A percentile compares a stretch with the other conserved stretches of the same genome.
phyloP scores from a whole-genome alignment of 768 basidiomycete species.

The Mycena haematopus region DNA sequence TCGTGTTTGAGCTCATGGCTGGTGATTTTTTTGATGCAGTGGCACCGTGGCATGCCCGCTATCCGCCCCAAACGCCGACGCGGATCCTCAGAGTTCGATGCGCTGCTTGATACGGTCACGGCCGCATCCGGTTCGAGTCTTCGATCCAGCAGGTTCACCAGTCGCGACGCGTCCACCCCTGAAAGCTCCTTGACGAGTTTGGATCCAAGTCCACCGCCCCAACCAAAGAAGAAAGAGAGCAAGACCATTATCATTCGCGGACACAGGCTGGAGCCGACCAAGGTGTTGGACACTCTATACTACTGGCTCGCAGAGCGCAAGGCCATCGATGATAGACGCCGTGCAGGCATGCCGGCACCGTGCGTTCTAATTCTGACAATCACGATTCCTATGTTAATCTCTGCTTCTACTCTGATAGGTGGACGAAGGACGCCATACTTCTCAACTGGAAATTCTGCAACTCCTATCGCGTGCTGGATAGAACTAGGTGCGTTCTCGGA shows the following conservation, averaged over 20 bases:
- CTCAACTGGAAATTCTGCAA: conserved; percentile 70
- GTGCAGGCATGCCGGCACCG: conserved; percentile 56
- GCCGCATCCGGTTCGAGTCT: conserved; percentile 1
- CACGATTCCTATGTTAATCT: background rate
- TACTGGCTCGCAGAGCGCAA: conserved; percentile 62
- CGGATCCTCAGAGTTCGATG: background rate
- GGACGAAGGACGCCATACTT: conserved; percentile 72
- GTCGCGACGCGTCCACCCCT: conserved; percentile 11
- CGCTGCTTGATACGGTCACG: background rate
- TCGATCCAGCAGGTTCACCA: background rate
- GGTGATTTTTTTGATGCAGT: too few relatives aligned
- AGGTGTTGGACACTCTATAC: conserved; percentile 69
- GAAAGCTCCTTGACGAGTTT: conserved; percentile 9
- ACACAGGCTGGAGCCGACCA: conserved; percentile 49
- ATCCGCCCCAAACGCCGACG: background rate
- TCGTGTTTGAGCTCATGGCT: too few relatives aligned
- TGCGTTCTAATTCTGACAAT: conserved; percentile 40
- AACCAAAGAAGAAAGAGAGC: background rate
- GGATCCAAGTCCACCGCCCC: conserved; percentile 3
- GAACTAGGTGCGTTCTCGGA: conserved; percentile 35
- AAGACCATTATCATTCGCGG: conserved; percentile 30
- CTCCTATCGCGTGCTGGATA: conserved; percentile 76
- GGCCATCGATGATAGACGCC: conserved; percentile 60
- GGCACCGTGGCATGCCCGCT: conserved; percentile 4
- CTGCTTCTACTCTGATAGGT: conserved; percentile 45